Evolutionary conservation across 139 green algal genomes (phyloP), one percentile per base, ranked within the genome.

Genomic region (Chlorella sp.): DNA sequence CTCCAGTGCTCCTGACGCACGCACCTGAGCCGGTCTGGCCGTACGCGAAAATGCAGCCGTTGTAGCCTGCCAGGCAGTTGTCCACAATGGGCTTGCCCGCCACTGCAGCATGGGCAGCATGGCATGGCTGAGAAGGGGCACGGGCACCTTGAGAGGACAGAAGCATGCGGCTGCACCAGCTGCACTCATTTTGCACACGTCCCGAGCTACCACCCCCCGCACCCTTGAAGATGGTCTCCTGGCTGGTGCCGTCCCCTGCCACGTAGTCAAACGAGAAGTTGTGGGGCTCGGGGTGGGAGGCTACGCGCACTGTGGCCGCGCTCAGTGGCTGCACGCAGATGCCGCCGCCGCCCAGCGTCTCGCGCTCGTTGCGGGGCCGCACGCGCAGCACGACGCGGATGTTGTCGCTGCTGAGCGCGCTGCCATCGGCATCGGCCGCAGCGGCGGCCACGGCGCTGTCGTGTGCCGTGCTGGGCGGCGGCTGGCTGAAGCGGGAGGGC

Each of bases 11-110:
- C n/a, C n/a, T n/a, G n/a, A n/a, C n/a, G n/a, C n/a, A n/a, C n/a
- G n/a, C 51, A 60, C 51, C 51, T 36, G 87, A 88, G n/a, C 94
- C 94, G 23, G 94, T 97, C 80, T 96, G 94, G 13, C 90, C 90
- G 44, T 94, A 85, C 13, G 90, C 87, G 79, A 92, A 93, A 38
- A 94, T 87, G 80, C 87, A 90, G 18, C 60, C 83, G 67, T 93
- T 92, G 87, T 90, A 94, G 11, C 91, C 89, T 1, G 74, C 51
- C 32, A 94, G 51, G 81, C 86, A 90, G 86, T 92, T 92, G 38
- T 93, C 85, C 63, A 94, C 89, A 32, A 94, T 91, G 2, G 87
- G 87, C 28, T 81, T 76, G 23, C 91, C 91, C 4, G 85, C 90
- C 34, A 89, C 88, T 90, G 88, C 82, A 82, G 57, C 57, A 15